A percentile compares a stretch with the other conserved stretches of the same genome.
Evolutionary conservation across 1,139 yeast genomes (phyloP).

Genomic region (Wickerhamomyces sp.): DNA sequence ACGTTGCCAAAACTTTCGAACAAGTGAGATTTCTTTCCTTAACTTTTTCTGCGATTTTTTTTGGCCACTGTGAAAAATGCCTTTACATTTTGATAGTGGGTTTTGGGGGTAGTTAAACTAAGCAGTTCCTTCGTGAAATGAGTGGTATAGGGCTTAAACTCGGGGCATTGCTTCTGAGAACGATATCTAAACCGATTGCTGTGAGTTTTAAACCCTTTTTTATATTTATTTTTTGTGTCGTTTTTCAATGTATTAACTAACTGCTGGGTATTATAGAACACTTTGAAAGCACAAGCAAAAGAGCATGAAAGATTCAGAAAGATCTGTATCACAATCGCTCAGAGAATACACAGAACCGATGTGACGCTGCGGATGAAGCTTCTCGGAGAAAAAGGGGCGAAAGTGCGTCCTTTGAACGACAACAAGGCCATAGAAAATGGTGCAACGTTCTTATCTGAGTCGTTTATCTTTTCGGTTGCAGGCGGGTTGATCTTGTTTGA

Average conservation of each 20-base stretch:
- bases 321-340: conserved; percentile 70
- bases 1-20: neutral
- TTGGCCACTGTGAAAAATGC: too few relatives aligned
- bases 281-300: conserved; percentile 68
- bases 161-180: conserved; percentile 68
- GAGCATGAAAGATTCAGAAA: conserved; percentile 63
- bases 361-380: conserved; percentile 57
- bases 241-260: neutral
- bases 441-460: conserved; percentile 73
- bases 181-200: conserved; percentile 81
- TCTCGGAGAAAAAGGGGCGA: conserved; percentile 50
- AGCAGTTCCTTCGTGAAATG: too few relatives aligned
- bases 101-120: too few relatives aligned
- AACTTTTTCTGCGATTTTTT: too few relatives aligned
- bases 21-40: too few relatives aligned
- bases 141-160: conserved; percentile 61
- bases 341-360: conserved; percentile 65
- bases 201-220: too few relatives aligned
- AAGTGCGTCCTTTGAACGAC: conserved; percentile 76
- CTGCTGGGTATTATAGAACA: conserved; percentile 9
- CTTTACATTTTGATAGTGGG: too few relatives aligned
- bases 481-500: conserved; percentile 77
- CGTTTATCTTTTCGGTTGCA: conserved; percentile 80
- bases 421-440: conserved; percentile 82
- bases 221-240: neutral